Evolutionary conservation across 805 yeast genomes (phyloP), one percentile per base, ranked within the genome.

Genomic region (Candida succiphila): DNA sequence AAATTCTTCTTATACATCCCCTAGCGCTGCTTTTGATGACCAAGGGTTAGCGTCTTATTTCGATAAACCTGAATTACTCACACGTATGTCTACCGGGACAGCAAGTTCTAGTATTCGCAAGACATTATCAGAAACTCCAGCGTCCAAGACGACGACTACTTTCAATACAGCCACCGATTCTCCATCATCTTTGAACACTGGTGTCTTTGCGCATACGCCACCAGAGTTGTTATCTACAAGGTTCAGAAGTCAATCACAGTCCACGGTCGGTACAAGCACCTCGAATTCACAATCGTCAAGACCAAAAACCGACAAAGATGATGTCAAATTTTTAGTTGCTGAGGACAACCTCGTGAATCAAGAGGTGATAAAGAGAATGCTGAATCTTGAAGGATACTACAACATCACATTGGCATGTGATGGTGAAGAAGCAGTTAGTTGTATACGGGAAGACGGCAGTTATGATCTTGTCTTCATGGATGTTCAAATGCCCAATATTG

Each of bases 301-400:
- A 9, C 12, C 4, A 10, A 4, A 18, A 21, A 26, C 23, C 3
- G 13, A 10, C 8, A 22, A 19, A 13, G 25, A 27, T 17, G 60
- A 60, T 29, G 43, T 67, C 33, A 60, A 67, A 33, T 76, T 92
- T 17, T 63, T 92, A 30, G 89, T 92, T 13, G 97, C 96, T 0
- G 98, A 92, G 51, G 98, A 92, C 49, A 92, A 92, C 49, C 62
- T 69, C 43, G 96, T 92, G 8, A 92, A 92, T 52, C 97, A 89
- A 54, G 95, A 88, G 57, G 96, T 92, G 16, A 83, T 89, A 50
- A 75, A 71, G 46, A 63, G 97, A 34, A 88, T 92, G 96, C 63
- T 92, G 39, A 71, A 69, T 33, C 60, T 92, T 16, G 96, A 92
- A 58, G 95, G 95, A 0, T 70, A 83, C 38, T 58, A 55, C 2